Conservation (phyloP, 495 filamentous ascomycete species). For the Chaetomium cochliodes region DNA sequence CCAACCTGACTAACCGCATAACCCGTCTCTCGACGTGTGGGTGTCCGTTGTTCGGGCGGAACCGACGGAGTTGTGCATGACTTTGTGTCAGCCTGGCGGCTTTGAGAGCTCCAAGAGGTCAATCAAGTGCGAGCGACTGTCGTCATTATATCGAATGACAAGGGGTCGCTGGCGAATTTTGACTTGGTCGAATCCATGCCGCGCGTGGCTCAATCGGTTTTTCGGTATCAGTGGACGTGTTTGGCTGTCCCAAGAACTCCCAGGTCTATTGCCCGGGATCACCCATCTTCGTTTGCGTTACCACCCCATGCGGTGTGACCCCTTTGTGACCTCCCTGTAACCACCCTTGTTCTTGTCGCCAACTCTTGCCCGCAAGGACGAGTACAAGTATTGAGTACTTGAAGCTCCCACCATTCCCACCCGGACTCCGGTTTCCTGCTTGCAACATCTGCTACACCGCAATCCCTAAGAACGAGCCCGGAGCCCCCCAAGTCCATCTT, state of each 20-base stretch:
- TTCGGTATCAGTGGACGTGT: background rate
- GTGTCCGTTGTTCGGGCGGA: background rate
- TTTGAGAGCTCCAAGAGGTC: background rate
- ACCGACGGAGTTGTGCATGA: background rate
- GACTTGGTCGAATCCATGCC: background rate
- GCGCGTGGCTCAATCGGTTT: background rate
- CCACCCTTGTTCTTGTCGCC: conserved; percentile 6
- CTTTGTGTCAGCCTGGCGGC: background rate
- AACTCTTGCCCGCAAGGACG: background rate
- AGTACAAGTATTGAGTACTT: conserved; percentile 14
- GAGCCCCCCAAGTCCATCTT: background rate
- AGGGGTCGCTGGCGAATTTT: background rate
- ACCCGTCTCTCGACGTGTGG: background rate
- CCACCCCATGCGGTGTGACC: conserved; percentile 13
- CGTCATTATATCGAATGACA: background rate
- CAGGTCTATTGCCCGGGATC: conserved; percentile 1
- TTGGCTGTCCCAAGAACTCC: background rate
- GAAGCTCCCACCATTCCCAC: background rate
- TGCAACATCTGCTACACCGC: background rate
- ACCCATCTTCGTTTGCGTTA: background rate
- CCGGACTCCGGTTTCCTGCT: background rate
- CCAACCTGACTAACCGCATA: background rate
- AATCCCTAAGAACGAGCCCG: background rate
- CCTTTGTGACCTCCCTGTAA: conserved; percentile 1
- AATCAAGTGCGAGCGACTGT: background rate